Evolutionary conservation across 768 basidiomycete genomes (phyloP).

Genomic region (Xerocomellus dryophilus): DNA sequence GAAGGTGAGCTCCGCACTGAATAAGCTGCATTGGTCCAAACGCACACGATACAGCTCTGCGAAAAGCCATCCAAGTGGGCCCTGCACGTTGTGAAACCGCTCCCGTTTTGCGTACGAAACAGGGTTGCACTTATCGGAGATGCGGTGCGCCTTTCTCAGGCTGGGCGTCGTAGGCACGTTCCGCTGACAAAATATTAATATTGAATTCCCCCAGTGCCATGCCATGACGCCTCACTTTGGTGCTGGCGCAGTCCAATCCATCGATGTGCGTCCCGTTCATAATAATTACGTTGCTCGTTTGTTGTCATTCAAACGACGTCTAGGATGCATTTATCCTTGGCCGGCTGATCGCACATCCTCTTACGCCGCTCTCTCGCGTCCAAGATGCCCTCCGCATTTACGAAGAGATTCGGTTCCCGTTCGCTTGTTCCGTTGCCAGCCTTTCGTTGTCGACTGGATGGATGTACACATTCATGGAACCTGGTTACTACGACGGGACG

Average conservation of each 20-base stretch:
- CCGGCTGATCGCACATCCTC: slow-evolving; percentile 20
- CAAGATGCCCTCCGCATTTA: slow-evolving; percentile 10
- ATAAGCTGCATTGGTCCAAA: not conserved
- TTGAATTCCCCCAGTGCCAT: slow-evolving; percentile 10
- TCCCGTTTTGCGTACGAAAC: slow-evolving; percentile 39
- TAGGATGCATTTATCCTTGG: slow-evolving; percentile 24
- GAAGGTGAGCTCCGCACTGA: slow-evolving; percentile 15
- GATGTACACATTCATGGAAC: slow-evolving; percentile 19
- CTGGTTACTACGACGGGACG: slow-evolving; percentile 25
- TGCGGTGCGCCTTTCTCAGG: slow-evolving; percentile 32
- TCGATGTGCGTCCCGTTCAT: slow-evolving; percentile 14
- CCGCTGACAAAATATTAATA: not conserved
- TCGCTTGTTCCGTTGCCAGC: slow-evolving; percentile 10
- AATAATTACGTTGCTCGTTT: not conserved
- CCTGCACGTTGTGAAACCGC: slow-evolving; percentile 39
- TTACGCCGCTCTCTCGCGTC: slow-evolving; percentile 1
- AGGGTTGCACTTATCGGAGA: slow-evolving; percentile 50
- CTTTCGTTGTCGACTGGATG: slow-evolving; percentile 16
- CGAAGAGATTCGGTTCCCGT: slow-evolving; percentile 15
- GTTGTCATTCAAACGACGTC: not conserved
- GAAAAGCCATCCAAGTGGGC: slow-evolving; percentile 42
- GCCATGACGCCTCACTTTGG: slow-evolving; percentile 25
- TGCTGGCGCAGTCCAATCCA: slow-evolving; percentile 27
- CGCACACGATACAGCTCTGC: slow-evolving; percentile 28
- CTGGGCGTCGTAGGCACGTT: too few relatives aligned